These are phyloP conservation scores for Lophiotrema nucula DNA, from an alignment of 495 filamentous ascomycete genomes.

Conservation along the genomic window DNA sequence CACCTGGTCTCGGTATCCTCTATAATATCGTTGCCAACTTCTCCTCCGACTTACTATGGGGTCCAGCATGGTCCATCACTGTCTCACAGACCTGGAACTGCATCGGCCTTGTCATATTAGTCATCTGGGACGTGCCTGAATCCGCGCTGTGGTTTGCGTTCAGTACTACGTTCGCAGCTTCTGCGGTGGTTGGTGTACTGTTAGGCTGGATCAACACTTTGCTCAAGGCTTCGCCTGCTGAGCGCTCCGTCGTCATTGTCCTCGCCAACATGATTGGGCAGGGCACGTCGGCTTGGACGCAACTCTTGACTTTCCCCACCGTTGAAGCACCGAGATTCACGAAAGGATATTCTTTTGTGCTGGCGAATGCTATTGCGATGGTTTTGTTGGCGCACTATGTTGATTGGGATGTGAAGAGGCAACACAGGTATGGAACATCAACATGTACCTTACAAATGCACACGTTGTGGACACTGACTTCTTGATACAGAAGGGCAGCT, in stretches of 20 bases:
- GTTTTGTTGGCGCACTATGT: constrained; percentile 44
- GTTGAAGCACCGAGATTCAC: constrained; percentile 43
- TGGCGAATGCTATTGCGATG: constrained; percentile 49
- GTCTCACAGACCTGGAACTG: constrained; percentile 35
- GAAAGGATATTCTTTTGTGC: constrained; percentile 51
- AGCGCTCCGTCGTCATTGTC: constrained; percentile 38
- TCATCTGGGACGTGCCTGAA: constrained; percentile 51
- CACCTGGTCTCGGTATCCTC: constrained; percentile 47
- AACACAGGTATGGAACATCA: background rate
- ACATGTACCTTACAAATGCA: no score
- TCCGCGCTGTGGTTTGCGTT: constrained; percentile 54
- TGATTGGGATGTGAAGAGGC: background rate
- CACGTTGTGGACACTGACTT: no score
- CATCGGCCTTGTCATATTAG: constrained; percentile 39
- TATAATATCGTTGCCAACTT: constrained; percentile 50
- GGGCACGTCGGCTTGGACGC: constrained; percentile 42
- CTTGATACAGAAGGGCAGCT: no score
- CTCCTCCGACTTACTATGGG: constrained; percentile 47
- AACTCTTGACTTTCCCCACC: constrained; percentile 44
- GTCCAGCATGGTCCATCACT: constrained; percentile 44
- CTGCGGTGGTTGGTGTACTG: constrained; percentile 41
- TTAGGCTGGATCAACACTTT: constrained; percentile 42
- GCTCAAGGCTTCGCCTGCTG: constrained; percentile 35
- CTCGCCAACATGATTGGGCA: constrained; percentile 40
- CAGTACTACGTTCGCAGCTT: constrained; percentile 36